A percentile compares a stretch with the other conserved stretches of the same genome.
Evolutionary conservation across 176 grass and related monocot genomes (phyloP).

Genomic region (Bothriochloa decipiens): DNA sequence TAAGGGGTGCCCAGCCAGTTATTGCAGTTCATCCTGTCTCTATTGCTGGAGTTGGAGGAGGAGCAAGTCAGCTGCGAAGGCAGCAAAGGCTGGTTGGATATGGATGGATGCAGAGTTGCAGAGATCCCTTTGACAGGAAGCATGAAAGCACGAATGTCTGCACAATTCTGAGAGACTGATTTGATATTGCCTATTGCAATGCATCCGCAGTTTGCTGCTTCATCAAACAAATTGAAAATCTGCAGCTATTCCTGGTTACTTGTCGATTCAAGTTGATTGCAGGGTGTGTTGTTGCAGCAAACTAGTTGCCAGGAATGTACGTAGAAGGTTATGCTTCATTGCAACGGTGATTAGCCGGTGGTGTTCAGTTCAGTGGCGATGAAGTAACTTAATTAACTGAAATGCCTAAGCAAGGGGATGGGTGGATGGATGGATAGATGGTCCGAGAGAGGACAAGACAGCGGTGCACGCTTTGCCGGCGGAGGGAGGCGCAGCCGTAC

Average conservation of each 20-base stretch:
- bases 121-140: conserved; percentile 47
- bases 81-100: conserved; percentile 36
- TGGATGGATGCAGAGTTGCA: conserved; percentile 30
- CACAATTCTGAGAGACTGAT: background rate
- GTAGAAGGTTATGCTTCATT: background rate
- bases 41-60: conserved; percentile 24
- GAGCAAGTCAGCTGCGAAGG: conserved; percentile 40
- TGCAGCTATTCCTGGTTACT: too few species aligned
- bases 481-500: conserved; percentile 58
- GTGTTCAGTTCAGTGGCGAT: background rate
- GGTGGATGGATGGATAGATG: background rate
- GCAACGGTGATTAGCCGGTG: background rate
- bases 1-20: background rate
- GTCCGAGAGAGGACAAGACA: conserved; percentile 61
- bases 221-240: background rate
- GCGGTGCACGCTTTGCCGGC: conserved; percentile 54
- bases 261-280: too few species aligned
- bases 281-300: too few species aligned
- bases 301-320: too few species aligned
- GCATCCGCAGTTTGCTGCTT: conserved; percentile 5
- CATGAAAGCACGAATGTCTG: conserved; percentile 30
- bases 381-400: conserved; percentile 6
- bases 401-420: conserved; percentile 32
- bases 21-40: conserved; percentile 34
- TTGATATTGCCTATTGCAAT: background rate